These are phyloP conservation scores for Tricholoma furcatifolium DNA, from an alignment of 768 basidiomycete genomes.

Conservation along the genomic window DNA sequence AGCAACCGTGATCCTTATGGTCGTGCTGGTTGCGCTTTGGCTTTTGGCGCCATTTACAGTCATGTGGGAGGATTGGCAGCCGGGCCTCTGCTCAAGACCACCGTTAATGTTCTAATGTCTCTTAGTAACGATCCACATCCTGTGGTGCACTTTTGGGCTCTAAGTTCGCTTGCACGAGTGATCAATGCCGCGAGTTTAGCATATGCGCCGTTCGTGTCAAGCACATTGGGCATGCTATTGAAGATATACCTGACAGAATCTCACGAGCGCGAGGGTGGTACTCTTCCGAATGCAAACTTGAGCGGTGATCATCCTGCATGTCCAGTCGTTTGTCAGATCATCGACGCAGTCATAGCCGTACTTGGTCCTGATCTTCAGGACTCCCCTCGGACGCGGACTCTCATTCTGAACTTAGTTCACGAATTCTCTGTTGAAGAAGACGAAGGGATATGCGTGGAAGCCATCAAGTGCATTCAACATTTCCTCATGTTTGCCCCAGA, in stretches of 20 bases:
- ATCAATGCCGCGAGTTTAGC: conserved; percentile 90
- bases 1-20: conserved; percentile 91
- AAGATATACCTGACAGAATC: conserved; percentile 88
- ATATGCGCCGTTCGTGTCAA: conserved; percentile 85
- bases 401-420: conserved; percentile 82
- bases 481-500: conserved; percentile 95
- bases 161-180: conserved; percentile 82
- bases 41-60: conserved; percentile 89
- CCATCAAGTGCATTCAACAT: conserved; percentile 95
- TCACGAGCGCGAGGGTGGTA: conserved; percentile 92
- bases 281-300: conserved; percentile 76
- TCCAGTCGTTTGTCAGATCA: conserved; percentile 86
- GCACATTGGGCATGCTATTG: conserved; percentile 86
- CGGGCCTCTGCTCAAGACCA: conserved; percentile 91
- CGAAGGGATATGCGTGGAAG: conserved; percentile 87
- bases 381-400: conserved; percentile 69
- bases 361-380: conserved; percentile 96
- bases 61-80: conserved; percentile 95
- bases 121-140: conserved; percentile 96
- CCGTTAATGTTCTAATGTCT: conserved; percentile 93
- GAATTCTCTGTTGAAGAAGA: conserved; percentile 86
- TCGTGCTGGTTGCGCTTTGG: conserved; percentile 90
- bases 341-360: conserved; percentile 91
- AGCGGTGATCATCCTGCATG: conserved; percentile 92
- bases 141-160: conserved; percentile 91